Base-by-base conservation (phyloP, 108 stramenopile species). In the Schizochytrium sp. region DNA sequence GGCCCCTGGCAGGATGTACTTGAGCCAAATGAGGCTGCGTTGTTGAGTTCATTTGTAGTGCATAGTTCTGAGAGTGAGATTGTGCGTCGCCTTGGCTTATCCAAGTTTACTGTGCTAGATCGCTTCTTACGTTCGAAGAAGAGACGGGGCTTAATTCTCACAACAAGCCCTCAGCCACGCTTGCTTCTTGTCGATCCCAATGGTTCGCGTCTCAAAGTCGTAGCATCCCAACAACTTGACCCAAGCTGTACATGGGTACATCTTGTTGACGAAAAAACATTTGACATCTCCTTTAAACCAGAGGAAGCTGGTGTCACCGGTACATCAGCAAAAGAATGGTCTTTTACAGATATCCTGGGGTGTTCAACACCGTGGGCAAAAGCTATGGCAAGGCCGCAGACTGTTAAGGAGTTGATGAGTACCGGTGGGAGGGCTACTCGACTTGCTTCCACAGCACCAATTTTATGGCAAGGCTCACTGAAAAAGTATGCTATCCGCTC, bases 401-500 rank as follows among this genome's bases (percentile, higher is more conserved):
- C 50, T 5, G 53, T 55, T 10, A 38, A n/a, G 47, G 76, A 56
- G 47, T 40, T 83, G 28, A 83, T 83, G 76, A 55, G 50, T 50
- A 5, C 55, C n/a, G 10, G 7, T 7, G 76, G 76, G 10, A 17
- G 76, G 15, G 28, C 76, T 0, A 55, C 53, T 0, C 76, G 76
- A 10, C 76, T 83, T 8, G 76, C 47, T 5, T 55, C 50, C 47
- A 83, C 76, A 1, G 76, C 10, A 2, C 76, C 76, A 53, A 83
- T 83, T 28, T 49, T 83, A 53, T 55, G 47, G 76, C 76, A 83
- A 83, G 76, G 76, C 2, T 46, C 0, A 5, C 50, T 55, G 45
- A 83, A 83, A 40, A 83, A 83, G 76, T 53, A 55, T n/a, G 76
- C 76, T 5, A 83, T 83, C 28, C 47, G 53, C 17, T 83, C 76